Evolutionary conservation across 169 alveolate species (phyloP).

Genomic region (Theileria parva): DNA sequence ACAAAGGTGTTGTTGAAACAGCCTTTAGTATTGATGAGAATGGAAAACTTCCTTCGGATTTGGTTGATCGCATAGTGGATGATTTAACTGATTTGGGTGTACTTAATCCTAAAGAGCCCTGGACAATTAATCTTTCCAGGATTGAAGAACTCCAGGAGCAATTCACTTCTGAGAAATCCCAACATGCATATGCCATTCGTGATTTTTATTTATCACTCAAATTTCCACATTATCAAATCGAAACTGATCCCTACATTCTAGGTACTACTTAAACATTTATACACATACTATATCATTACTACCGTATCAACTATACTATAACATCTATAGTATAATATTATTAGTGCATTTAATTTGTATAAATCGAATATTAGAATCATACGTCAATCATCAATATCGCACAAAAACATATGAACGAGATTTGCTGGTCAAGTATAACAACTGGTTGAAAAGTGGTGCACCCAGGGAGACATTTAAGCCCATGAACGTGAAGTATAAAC

Average conservation of each 20-base stretch:
- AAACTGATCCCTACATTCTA: slow-evolving; percentile 20
- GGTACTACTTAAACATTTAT: not conserved
- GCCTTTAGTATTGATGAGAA: not conserved
- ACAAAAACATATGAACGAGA: slow-evolving; percentile 56
- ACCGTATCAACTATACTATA: too few species aligned
- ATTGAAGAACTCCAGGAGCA: slow-evolving; percentile 49
- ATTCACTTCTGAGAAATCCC: slow-evolving; percentile 44
- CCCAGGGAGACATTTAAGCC: slow-evolving; percentile 49
- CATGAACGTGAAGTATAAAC: slow-evolving; percentile 29
- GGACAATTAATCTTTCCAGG: slow-evolving; percentile 46
- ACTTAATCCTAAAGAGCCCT: slow-evolving; percentile 31
- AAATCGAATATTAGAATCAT: slow-evolving; percentile 22
- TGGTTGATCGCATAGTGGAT: slow-evolving; percentile 37
- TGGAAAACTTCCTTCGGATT: slow-evolving; percentile 5
- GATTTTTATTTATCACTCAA: slow-evolving; percentile 45
- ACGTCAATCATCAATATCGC: slow-evolving; percentile 50
- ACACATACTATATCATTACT: not conserved
- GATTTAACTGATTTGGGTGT: slow-evolving; percentile 41
- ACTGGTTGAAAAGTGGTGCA: slow-evolving; percentile 64
- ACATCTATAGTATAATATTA: too few species aligned
- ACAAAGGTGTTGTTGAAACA: not conserved
- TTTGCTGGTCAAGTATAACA: slow-evolving; percentile 35
- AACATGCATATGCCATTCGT: slow-evolving; percentile 60
- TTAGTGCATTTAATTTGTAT: not conserved
- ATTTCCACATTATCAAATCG: slow-evolving; percentile 43